Conservation (phyloP, 2,329 filamentous ascomycete species). For the Geosmithia flava region DNA sequence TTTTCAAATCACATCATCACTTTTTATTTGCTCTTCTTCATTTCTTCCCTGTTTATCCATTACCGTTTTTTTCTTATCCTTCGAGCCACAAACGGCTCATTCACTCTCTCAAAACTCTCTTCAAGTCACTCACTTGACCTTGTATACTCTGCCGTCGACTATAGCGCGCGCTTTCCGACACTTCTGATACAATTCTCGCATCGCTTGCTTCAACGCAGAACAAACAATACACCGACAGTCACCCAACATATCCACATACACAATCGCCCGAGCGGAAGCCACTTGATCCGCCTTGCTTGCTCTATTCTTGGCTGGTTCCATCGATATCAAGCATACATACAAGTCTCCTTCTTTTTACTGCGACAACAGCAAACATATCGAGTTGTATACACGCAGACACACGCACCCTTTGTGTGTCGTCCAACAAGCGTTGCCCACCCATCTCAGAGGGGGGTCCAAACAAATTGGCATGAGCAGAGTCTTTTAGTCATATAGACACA, state of each 20-base stretch:
- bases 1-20: background rate
- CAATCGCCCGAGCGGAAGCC: background rate
- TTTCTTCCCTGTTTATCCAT: background rate
- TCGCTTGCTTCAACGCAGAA: background rate
- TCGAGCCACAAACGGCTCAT: background rate
- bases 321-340: background rate
- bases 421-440: too few species aligned
- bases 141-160: background rate
- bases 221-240: background rate
- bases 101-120: background rate
- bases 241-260: background rate
- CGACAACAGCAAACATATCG: too few species aligned
- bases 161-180: background rate
- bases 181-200: background rate
- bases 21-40: background rate
- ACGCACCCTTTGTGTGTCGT: too few species aligned
- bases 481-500: background rate
- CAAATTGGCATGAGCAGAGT: too few species aligned
- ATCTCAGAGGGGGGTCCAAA: too few species aligned
- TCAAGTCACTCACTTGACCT: background rate
- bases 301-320: background rate
- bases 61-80: background rate
- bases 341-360: background rate
- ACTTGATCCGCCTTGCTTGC: background rate
- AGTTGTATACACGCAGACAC: too few species aligned